These are phyloP conservation scores for Actinidia chinensis DNA, from an alignment of 179 eudicot genomes.

Conservation along the genomic window DNA sequence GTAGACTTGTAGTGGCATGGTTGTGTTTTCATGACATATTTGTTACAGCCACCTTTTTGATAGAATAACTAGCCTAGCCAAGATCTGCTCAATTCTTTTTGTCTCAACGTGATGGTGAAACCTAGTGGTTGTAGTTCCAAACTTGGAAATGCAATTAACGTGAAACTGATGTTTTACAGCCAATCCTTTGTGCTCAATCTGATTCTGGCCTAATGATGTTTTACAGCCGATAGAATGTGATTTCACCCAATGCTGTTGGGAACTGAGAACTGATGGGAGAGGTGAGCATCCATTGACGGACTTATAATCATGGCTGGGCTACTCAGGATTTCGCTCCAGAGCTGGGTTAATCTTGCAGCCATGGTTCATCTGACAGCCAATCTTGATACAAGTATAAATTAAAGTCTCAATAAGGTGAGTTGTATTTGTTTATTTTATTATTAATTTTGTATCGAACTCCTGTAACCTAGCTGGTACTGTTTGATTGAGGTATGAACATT, in stretches of 20 bases:
- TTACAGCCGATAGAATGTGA: conserved; percentile 87
- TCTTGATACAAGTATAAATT: conserved; percentile 86
- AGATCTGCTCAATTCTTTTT: conserved; percentile 78
- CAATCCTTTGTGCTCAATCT: background rate
- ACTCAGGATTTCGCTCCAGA: conserved; percentile 94
- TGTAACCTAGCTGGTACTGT: background rate
- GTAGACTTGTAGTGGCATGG: too few relatives aligned
- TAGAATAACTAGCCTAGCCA: conserved; percentile 86
- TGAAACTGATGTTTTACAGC: conserved; percentile 67
- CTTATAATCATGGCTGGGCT: conserved; percentile 79
- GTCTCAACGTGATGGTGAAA: conserved; percentile 79
- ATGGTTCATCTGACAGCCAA: conserved; percentile 89
- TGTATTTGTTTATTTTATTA: background rate
- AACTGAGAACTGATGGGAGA: conserved; percentile 96
- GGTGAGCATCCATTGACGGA: conserved; percentile 79
- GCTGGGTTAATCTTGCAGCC: conserved; percentile 93
- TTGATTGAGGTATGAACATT: background rate
- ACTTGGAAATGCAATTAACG: conserved; percentile 89
- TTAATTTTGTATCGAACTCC: background rate
- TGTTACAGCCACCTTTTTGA: conserved; percentile 64
- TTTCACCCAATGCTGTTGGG: conserved; percentile 71
- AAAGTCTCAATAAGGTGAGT: conserved; percentile 85
- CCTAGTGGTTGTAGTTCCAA: conserved; percentile 83
- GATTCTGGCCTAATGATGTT: background rate
- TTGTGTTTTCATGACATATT: too few relatives aligned